Conservation (phyloP, 768 basidiomycete genomes). For the Amylocystis lapponica region DNA sequence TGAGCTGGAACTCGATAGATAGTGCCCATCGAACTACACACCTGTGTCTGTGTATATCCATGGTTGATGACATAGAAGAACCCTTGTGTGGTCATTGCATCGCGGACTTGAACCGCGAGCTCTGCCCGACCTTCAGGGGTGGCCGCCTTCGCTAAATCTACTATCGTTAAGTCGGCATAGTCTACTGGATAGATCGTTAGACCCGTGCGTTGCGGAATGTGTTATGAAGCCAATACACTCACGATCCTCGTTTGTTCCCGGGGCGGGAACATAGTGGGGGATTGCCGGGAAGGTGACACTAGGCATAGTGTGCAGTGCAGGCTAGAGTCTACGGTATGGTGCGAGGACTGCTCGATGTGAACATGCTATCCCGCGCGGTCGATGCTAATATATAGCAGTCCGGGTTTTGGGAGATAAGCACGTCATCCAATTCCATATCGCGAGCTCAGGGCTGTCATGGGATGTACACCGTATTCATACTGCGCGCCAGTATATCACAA, state of each 20-base stretch:
- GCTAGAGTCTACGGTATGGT: not conserved
- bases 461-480: too few species aligned
- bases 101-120: constrained; percentile 18
- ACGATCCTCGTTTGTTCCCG: constrained; percentile 31
- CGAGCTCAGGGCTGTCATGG: too few species aligned
- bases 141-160: constrained; percentile 23
- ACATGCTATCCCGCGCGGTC: not conserved
- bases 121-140: constrained; percentile 23
- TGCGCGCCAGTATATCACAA: too few species aligned
- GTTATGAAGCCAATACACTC: constrained; percentile 15
- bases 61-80: constrained; percentile 31
- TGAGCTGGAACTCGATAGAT: not conserved
- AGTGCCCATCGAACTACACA: not conserved
- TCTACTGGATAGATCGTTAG: constrained; percentile 18
- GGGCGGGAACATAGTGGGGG: constrained; percentile 33
- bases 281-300: constrained; percentile 25
- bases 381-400: not conserved
- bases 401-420: not conserved
- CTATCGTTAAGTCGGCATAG: constrained; percentile 26
- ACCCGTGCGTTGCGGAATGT: not conserved
- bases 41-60: constrained; percentile 20
- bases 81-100: constrained; percentile 23
- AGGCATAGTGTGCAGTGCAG: constrained; percentile 8
- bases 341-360: not conserved
- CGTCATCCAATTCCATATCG: constrained; percentile 4